Conservation (phyloP, 78 protist genomes). For the Tieghemostelium lacteum region DNA sequence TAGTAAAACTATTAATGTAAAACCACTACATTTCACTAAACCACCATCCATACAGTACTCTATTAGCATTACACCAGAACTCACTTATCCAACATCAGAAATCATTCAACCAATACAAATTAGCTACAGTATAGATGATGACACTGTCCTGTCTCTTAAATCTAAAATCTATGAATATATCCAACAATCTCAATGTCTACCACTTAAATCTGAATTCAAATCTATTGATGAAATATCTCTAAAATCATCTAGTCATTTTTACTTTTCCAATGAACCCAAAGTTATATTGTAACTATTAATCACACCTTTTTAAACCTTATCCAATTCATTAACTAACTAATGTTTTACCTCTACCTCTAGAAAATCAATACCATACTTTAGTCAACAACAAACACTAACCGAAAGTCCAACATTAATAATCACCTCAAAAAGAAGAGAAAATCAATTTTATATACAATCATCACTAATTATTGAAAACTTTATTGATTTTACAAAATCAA, state of each 20-base stretch:
- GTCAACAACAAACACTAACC: neutral
- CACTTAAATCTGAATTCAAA: neutral
- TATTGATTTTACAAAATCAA: neutral
- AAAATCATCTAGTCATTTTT: slow-evolving; percentile 27
- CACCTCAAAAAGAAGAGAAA: neutral
- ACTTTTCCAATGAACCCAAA: slow-evolving; percentile 12
- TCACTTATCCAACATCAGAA: neutral
- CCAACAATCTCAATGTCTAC: neutral
- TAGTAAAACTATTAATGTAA: neutral
- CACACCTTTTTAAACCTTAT: too few relatives aligned
- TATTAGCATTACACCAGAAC: neutral
- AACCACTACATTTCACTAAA: neutral
- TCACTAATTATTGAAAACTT: slow-evolving; percentile 4
- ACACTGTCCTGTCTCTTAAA: slow-evolving; percentile 3
- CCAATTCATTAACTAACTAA: too few relatives aligned
- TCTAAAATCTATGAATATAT: neutral
- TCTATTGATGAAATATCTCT: slow-evolving; percentile 6
- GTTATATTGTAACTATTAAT: slow-evolving; percentile 25
- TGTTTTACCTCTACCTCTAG: too few relatives aligned
- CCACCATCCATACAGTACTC: neutral
- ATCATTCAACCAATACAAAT: slow-evolving; percentile 10
- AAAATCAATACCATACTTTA: slow-evolving; percentile 40
- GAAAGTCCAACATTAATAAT: neutral
- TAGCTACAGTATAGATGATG: slow-evolving; percentile 29
- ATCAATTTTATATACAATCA: slow-evolving; percentile 13